Conservation (phyloP, 768 basidiomycete genomes). For the Guyanaporus albipodus region DNA sequence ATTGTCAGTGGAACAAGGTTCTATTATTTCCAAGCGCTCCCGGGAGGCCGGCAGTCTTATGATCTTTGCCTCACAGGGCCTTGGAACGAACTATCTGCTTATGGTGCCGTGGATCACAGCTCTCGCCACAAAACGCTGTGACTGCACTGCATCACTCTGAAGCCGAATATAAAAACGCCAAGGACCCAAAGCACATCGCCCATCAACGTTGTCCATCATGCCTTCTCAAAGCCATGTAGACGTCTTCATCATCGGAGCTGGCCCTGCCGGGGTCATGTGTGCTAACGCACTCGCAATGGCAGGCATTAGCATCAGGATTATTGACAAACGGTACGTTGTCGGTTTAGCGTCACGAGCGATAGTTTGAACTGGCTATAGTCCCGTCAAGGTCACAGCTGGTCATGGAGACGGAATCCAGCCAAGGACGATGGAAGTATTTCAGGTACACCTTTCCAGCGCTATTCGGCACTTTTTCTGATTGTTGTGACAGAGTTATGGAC, state of each 20-base stretch:
- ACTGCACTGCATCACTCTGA: no score
- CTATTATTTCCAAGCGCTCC: no score
- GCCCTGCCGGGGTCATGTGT: background rate
- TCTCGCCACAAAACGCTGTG: no score
- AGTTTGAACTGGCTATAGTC: background rate
- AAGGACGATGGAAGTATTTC: background rate
- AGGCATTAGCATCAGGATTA: background rate
- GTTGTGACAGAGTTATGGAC: background rate
- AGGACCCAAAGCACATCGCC: no score
- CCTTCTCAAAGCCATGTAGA: background rate
- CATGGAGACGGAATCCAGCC: background rate
- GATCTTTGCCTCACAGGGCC: no score
- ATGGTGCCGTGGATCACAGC: no score
- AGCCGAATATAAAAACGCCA: no score
- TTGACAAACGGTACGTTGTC: background rate
- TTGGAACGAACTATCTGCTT: no score
- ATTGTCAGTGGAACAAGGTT: no score
- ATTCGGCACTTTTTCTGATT: background rate
- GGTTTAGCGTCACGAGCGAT: background rate
- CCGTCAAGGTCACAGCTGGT: background rate
- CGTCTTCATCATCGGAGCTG: background rate
- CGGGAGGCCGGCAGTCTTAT: no score
- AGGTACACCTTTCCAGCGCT: background rate
- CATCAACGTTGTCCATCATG: background rate
- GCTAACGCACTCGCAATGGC: background rate